A percentile compares a stretch with the other conserved stretches of the same genome.
Evolutionary conservation across 2,329 filamentous ascomycete genomes (phyloP).

Genomic region (Colletotrichum lini): DNA sequence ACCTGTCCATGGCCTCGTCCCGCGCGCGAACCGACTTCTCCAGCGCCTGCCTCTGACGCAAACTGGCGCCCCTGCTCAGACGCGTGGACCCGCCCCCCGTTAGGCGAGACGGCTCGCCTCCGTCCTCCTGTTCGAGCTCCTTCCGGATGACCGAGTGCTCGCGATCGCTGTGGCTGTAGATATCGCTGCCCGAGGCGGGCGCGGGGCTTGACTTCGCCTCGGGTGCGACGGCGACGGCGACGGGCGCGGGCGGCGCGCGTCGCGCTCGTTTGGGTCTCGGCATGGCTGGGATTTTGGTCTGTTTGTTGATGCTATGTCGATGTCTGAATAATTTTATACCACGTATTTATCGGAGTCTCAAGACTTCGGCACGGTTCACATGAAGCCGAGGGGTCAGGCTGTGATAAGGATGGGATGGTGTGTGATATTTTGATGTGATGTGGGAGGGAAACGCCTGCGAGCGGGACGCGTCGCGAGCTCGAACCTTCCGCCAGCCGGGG

Average conservation of each 20-base stretch:
- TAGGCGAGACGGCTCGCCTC: neutral
- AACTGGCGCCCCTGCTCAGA: conserved; percentile 38
- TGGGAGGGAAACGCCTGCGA: conserved; percentile 32
- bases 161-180: conserved; percentile 54
- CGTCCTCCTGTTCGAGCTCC: conserved; percentile 41
- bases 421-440: conserved; percentile 40
- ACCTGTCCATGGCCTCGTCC: conserved; percentile 55
- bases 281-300: conserved; percentile 41
- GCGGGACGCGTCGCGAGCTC: conserved; percentile 38
- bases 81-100: conserved; percentile 23
- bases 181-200: conserved; percentile 47
- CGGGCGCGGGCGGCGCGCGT: conserved; percentile 45
- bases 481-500: conserved; percentile 24
- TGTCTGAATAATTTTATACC: neutral
- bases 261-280: conserved; percentile 52
- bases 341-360: neutral
- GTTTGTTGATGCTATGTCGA: neutral
- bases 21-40: conserved; percentile 48
- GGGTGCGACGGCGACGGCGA: conserved; percentile 31
- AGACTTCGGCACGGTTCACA: neutral
- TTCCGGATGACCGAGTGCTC: conserved; percentile 49
- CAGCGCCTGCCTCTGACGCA: conserved; percentile 41
- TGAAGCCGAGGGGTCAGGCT: conserved; percentile 5
- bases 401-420: conserved; percentile 11
- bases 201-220: conserved; percentile 33